phyloP scores from a whole-genome alignment of 305 asterid species.

The Fraxinus xanthoxyloides region DNA sequence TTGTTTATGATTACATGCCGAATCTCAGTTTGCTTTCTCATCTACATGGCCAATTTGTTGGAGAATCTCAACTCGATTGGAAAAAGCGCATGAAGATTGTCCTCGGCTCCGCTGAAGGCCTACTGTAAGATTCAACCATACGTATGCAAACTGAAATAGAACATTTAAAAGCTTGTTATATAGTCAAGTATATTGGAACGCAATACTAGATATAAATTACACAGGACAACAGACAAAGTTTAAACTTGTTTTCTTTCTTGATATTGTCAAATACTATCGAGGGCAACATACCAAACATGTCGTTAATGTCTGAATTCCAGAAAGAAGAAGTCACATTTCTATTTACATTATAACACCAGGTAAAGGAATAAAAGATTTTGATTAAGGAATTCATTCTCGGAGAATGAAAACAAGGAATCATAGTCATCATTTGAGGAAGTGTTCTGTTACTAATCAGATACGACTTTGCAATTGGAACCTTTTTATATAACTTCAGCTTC shows the following conservation, averaged over 20 bases:
- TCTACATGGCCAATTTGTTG: constrained; percentile 66
- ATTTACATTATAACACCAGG: not conserved
- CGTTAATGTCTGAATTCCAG: not conserved
- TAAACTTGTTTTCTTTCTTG: not conserved
- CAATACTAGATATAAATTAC: not conserved
- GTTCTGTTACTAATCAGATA: not conserved
- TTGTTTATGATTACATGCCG: constrained; percentile 82
- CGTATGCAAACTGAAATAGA: not conserved
- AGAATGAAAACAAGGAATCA: not conserved
- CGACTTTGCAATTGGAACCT: not conserved
- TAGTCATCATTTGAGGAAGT: not conserved
- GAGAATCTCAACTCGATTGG: constrained; percentile 69
- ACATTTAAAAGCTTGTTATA: not conserved
- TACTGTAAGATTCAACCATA: constrained; percentile 40
- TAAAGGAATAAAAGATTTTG: not conserved
- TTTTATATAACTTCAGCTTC: not conserved
- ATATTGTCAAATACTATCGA: too few relatives aligned
- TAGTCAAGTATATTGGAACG: not conserved
- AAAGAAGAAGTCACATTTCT: not conserved
- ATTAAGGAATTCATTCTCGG: not conserved
- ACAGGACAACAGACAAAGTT: not conserved
- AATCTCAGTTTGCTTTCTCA: constrained; percentile 80
- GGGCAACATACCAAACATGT: not conserved
- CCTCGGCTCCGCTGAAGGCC: constrained; percentile 70
- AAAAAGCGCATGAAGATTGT: constrained; percentile 61